Percentiles rank a stretch among this genome's conserved stretches.
Evolutionary conservation across 2,329 filamentous ascomycete species (phyloP).

Genomic region (Colletotrichum liaoningense): DNA sequence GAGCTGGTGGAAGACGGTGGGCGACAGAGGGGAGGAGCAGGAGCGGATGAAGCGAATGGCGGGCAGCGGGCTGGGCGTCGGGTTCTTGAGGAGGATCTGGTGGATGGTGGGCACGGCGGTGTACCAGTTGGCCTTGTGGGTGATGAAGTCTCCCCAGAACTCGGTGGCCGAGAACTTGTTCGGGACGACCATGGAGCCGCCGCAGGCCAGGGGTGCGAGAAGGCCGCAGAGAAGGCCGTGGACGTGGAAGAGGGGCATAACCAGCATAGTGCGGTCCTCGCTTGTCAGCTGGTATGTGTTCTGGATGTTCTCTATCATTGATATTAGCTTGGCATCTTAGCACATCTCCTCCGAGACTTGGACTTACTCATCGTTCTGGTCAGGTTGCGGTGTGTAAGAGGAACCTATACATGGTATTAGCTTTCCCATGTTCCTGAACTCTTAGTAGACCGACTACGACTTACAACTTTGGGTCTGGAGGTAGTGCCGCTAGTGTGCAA

Average conservation of each 20-base stretch:
- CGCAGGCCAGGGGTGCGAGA: slow-evolving; percentile 79
- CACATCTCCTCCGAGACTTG: slow-evolving; percentile 15
- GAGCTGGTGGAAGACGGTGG: slow-evolving; percentile 83
- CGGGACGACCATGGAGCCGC: slow-evolving; percentile 84
- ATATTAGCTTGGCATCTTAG: neutral
- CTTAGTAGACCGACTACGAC: slow-evolving; percentile 40
- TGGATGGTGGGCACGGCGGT: slow-evolving; percentile 94
- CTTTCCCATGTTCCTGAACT: neutral
- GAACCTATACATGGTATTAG: slow-evolving; percentile 61
- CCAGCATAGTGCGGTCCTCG: slow-evolving; percentile 82
- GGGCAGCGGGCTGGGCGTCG: slow-evolving; percentile 74
- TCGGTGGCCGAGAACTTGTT: slow-evolving; percentile 82
- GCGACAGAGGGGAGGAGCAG: slow-evolving; percentile 85
- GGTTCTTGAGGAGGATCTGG: slow-evolving; percentile 84
- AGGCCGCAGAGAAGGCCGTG: slow-evolving; percentile 89
- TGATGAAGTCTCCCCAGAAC: slow-evolving; percentile 84
- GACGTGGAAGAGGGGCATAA: slow-evolving; percentile 93
- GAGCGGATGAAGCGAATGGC: slow-evolving; percentile 88
- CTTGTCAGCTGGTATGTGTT: slow-evolving; percentile 79
- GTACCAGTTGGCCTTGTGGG: slow-evolving; percentile 87
- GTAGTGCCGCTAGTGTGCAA: slow-evolving; percentile 88
- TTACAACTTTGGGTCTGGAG: slow-evolving; percentile 83
- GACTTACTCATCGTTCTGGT: slow-evolving; percentile 80
- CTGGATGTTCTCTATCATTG: slow-evolving; percentile 74
- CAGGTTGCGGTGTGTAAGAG: slow-evolving; percentile 84